Conservation (phyloP, 2,329 filamentous ascomycete species). For the Xylariales sp. region DNA sequence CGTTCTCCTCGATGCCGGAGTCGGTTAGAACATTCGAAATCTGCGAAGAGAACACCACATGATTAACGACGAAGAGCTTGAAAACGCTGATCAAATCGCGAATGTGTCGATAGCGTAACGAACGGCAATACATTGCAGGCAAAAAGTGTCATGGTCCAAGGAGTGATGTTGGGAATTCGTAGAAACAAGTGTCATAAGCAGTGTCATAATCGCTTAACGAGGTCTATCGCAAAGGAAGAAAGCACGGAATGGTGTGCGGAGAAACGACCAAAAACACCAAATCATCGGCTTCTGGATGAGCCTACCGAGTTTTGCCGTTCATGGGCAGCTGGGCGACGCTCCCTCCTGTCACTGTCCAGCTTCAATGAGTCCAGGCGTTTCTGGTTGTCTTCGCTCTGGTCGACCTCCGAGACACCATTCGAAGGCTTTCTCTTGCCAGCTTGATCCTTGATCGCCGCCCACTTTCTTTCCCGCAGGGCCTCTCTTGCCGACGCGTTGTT, state of each 20-base stretch:
- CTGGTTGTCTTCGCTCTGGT: constrained; percentile 78
- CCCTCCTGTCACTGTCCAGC: constrained; percentile 68
- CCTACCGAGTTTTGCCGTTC: constrained; percentile 58
- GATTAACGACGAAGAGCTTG: constrained; percentile 3
- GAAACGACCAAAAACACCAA: constrained; percentile 13
- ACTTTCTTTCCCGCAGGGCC: constrained; percentile 76
- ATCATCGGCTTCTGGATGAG: constrained; percentile 46
- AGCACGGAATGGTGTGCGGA: constrained; percentile 13
- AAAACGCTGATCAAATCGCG: not conserved
- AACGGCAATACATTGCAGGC: constrained; percentile 6
- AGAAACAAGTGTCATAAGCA: constrained; percentile 11
- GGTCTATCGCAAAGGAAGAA: constrained; percentile 22
- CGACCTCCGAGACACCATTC: constrained; percentile 54
- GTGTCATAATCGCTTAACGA: constrained; percentile 23
- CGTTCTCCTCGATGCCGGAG: constrained; percentile 1
- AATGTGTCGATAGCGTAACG: constrained; percentile 4
- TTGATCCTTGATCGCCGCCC: constrained; percentile 79
- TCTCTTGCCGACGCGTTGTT: constrained; percentile 85
- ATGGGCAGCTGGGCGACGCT: constrained; percentile 48
- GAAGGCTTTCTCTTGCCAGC: constrained; percentile 62
- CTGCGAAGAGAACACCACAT: not conserved
- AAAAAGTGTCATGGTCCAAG: not conserved
- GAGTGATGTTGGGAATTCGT: not conserved
- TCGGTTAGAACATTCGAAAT: not conserved
- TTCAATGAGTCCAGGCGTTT: constrained; percentile 86